Conservation (phyloP, 345 rosid genomes). For the Euphorbia tirucalli region DNA sequence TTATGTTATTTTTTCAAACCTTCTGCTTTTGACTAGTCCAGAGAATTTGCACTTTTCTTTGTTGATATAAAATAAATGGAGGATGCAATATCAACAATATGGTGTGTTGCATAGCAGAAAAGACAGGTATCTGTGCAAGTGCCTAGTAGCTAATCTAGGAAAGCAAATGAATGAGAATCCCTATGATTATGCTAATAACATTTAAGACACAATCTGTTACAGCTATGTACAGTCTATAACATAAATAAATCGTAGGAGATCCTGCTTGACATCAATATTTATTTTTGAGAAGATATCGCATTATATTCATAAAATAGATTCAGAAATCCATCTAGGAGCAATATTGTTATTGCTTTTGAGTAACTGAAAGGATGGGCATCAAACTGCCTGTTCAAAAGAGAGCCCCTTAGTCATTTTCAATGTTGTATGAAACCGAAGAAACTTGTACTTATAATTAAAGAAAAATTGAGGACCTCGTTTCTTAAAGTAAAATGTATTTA, state of each 20-base stretch:
- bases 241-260: not conserved
- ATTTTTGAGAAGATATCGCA: not conserved
- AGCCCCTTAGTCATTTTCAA: too few relatives aligned
- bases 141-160: too few relatives aligned
- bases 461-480: not conserved
- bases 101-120: too few relatives aligned
- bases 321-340: not conserved
- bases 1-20: conserved; percentile 8
- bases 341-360: not conserved
- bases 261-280: not conserved
- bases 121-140: too few relatives aligned
- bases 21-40: not conserved
- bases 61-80: not conserved
- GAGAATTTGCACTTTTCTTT: not conserved
- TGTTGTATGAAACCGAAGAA: not conserved
- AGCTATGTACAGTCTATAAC: too few relatives aligned
- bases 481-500: not conserved
- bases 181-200: too few relatives aligned
- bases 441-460: not conserved
- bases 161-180: too few relatives aligned
- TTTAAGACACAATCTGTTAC: too few relatives aligned
- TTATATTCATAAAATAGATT: not conserved
- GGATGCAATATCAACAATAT: not conserved
- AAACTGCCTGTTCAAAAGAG: not conserved
- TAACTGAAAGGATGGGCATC: not conserved